These are phyloP conservation scores for Neurospora sp. DNA, from an alignment of 495 filamentous ascomycete genomes.

Conservation along the genomic window DNA sequence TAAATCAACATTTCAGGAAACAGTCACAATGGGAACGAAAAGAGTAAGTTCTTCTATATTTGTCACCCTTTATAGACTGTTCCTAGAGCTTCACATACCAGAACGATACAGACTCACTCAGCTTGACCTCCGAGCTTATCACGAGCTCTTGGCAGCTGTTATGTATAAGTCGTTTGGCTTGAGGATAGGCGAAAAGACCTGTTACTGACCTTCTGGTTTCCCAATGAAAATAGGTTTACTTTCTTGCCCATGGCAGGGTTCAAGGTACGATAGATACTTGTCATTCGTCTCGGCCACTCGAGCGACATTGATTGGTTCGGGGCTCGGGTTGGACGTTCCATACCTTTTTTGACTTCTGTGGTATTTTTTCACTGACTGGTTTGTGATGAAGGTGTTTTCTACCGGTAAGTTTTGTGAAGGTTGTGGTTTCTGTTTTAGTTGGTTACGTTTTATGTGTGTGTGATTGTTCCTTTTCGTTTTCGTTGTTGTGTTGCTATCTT, in stretches of 20 bases:
- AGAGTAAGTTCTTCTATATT: background rate
- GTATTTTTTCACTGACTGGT: too few relatives aligned
- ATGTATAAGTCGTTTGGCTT: background rate
- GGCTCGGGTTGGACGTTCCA: background rate
- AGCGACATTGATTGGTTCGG: background rate
- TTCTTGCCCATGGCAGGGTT: slow-evolving; percentile 44
- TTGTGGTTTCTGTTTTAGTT: too few relatives aligned
- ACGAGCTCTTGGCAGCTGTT: background rate
- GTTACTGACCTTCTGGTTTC: background rate
- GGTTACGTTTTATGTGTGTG: too few relatives aligned
- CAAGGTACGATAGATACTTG: slow-evolving; percentile 30
- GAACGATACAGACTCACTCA: background rate
- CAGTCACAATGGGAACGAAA: background rate
- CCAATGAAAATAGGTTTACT: slow-evolving; percentile 31
- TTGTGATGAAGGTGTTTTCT: background rate
- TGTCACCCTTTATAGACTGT: background rate
- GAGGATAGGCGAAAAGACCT: background rate
- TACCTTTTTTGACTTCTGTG: too few relatives aligned
- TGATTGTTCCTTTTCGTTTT: too few relatives aligned
- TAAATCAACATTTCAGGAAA: background rate
- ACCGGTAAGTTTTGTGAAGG: background rate
- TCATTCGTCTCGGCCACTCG: background rate
- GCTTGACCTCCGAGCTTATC: background rate
- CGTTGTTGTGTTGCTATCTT: too few relatives aligned
- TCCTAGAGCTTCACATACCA: too few relatives aligned